phyloP scores from a whole-genome alignment of 768 basidiomycete genomes.

The Hydnum rufescens region DNA sequence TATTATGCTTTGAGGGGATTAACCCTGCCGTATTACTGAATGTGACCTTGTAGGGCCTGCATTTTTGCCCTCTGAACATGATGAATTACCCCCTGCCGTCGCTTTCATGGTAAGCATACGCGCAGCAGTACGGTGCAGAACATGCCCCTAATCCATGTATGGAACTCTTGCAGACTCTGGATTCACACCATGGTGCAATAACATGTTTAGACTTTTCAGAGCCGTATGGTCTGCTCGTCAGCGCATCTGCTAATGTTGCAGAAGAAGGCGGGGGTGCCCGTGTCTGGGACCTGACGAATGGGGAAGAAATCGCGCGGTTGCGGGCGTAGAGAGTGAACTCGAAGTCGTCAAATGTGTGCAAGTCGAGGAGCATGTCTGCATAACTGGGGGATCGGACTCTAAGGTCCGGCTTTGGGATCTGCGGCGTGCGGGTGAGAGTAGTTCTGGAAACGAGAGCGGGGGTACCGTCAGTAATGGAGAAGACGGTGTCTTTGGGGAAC shows the following conservation, averaged over 20 bases:
- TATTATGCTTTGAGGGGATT: no score
- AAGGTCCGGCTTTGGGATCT: slow-evolving; percentile 82
- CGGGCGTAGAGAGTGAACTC: slow-evolving; percentile 38
- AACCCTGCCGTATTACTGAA: no score
- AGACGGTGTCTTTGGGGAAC: slow-evolving; percentile 13
- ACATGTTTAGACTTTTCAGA: slow-evolving; percentile 88
- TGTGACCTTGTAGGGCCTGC: slow-evolving; percentile 63
- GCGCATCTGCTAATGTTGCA: slow-evolving; percentile 34
- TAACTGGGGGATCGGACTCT: slow-evolving; percentile 82
- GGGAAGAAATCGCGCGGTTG: slow-evolving; percentile 68
- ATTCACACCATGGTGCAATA: slow-evolving; percentile 62
- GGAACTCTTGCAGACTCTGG: slow-evolving; percentile 38
- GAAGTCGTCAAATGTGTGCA: slow-evolving; percentile 77
- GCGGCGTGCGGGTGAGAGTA: slow-evolving; percentile 56
- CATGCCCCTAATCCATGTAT: neutral
- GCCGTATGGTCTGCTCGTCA: slow-evolving; percentile 87
- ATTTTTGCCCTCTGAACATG: slow-evolving; percentile 93
- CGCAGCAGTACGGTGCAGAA: no score
- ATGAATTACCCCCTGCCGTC: slow-evolving; percentile 79
- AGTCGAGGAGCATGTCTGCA: slow-evolving; percentile 76
- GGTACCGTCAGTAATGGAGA: slow-evolving; percentile 9
- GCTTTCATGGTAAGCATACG: slow-evolving; percentile 93
- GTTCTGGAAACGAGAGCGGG: slow-evolving; percentile 5
- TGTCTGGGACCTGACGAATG: slow-evolving; percentile 87
- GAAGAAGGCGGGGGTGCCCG: slow-evolving; percentile 64